Conservation (phyloP, 1,139 yeast genomes). For the Arxiozyma slooffiae region DNA sequence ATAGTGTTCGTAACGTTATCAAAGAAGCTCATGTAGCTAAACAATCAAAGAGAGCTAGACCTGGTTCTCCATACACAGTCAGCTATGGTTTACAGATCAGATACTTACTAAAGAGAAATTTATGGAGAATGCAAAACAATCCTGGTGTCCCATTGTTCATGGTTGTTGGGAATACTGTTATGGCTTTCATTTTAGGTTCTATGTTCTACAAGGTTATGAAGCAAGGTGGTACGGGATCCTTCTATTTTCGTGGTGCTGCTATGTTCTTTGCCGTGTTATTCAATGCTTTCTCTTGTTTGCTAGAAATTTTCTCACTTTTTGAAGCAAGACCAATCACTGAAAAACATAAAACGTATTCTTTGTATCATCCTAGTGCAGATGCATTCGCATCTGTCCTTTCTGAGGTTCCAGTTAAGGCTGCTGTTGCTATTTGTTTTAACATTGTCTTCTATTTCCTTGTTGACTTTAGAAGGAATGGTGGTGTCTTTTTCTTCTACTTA, state of each 20-base stretch:
- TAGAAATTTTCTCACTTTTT: constrained; percentile 60
- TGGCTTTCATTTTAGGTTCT: constrained; percentile 66
- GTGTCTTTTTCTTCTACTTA: constrained; percentile 59
- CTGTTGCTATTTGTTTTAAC: constrained; percentile 50
- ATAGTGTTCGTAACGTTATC: constrained; percentile 17
- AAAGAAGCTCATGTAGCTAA: constrained; percentile 47
- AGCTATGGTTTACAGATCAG: constrained; percentile 56
- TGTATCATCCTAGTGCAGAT: constrained; percentile 71
- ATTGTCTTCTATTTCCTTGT: constrained; percentile 58
- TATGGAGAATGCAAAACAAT: constrained; percentile 56
- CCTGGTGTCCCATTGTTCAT: constrained; percentile 53
- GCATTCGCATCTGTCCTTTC: constrained; percentile 61
- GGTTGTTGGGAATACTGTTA: constrained; percentile 50
- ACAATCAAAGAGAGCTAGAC: constrained; percentile 47
- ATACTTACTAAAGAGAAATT: constrained; percentile 51
- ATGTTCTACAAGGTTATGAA: constrained; percentile 54
- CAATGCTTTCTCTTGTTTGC: constrained; percentile 64
- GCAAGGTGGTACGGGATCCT: constrained; percentile 39
- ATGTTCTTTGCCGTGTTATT: constrained; percentile 70
- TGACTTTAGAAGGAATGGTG: constrained; percentile 54
- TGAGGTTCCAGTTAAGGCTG: constrained; percentile 54
- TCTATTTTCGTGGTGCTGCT: constrained; percentile 60
- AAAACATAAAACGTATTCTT: constrained; percentile 65
- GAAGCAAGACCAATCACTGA: constrained; percentile 72
- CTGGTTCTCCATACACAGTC: constrained; percentile 57